Base-by-base conservation (phyloP, 306 rosid species). In the Morella rubra region DNA sequence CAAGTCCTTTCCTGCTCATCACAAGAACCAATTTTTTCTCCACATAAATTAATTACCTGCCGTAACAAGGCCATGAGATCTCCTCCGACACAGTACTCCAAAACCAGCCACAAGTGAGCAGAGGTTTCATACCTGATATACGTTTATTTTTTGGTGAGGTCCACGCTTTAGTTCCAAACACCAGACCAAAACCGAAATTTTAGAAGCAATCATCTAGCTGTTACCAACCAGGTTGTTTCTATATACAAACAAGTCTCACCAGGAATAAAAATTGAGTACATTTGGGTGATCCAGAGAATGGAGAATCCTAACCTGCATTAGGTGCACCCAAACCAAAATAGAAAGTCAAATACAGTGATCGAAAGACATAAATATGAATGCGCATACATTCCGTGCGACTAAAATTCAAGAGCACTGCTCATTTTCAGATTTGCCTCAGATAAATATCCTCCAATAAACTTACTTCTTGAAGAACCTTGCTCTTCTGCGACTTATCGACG, bases 21-120 rank as follows among this genome's bases (percentile, higher is more conserved):
- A 24, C 37, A 16, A 58, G 24, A 78, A 72, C 55, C 45, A 78
- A 46, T 46, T 45, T 58, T 40, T 10, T 55, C 62, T 60, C 46
- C 72, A 59, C 69, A 44, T 45, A 18, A 22, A 68, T 24, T 62
- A 41, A 58, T 72, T 82, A 95, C 99, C 99, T 95, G 97, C 76
- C 84, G 91, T 75, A 95, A 84, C 72, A 95, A 79, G 78, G 96
- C 79, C 86, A 91, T 88, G 73, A 95, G 75, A 87, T 95, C 93
- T 65, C 99, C 99, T 56, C 99, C 99, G 20, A 95, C 97, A 76
- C 97, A 95, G 69, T 92, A 95, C 87, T 95, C 99, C 84, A 95
- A 82, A 60, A 95, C 93, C 79, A 95, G 83, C 99, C 99, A 95
- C 81, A 95, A 73, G 85, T 95, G 99, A 83, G 99, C 99, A 54